Base-by-base conservation (phyloP, 2,329 filamentous ascomycete species). In the Cadophora sp. region DNA sequence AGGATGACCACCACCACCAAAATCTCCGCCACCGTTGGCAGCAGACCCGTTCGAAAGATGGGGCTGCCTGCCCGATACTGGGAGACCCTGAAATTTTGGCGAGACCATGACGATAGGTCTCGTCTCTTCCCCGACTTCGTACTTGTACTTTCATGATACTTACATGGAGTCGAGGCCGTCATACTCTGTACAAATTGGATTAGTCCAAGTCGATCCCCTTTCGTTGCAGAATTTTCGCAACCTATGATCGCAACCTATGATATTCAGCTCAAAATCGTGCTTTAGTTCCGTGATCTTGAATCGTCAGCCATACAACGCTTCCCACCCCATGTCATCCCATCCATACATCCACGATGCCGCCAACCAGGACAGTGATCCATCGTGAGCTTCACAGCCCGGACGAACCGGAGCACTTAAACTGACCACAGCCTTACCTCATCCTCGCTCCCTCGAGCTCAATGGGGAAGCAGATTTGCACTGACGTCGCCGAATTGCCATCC, bases 401-500 rank as follows among this genome's bases (percentile, higher is more conserved):
- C 55, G 40, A 58, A 58, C 55, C 55, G 55, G 55, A 37, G 31
- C 29, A 19, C 19, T 58, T 31, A 7, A 37, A 37, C n/a, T 9
- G 29, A 58, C 55, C 55, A 58, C n/a, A 58, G 55, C 55, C 31
- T 37, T 55, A 29, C 50, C 26, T 53, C 40, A 3, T 2, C 50
- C 50, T 53, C 51, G 26, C 19, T 7, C 29, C 31, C 19, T 37
- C n/a, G n/a, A 11, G n/a, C 55, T 58, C 55, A 24, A 58, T 58
- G 3, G n/a, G 55, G 55, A 58, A 34, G 55, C 51, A 58, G 55
- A 58, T 58, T 58, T 37, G 29, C 55, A 37, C 55, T 48, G 55
- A 58, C 55, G 31, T 58, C 55, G 55, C 55, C 55, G 29, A 58
- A 37, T 58, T 37, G 55, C 55, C 55, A 58, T 58, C n/a, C 55